Evolutionary conservation across 129 eudicot species (phyloP), one percentile per base, ranked within the genome.

Genomic region (Heracleum sosnowskyi): DNA sequence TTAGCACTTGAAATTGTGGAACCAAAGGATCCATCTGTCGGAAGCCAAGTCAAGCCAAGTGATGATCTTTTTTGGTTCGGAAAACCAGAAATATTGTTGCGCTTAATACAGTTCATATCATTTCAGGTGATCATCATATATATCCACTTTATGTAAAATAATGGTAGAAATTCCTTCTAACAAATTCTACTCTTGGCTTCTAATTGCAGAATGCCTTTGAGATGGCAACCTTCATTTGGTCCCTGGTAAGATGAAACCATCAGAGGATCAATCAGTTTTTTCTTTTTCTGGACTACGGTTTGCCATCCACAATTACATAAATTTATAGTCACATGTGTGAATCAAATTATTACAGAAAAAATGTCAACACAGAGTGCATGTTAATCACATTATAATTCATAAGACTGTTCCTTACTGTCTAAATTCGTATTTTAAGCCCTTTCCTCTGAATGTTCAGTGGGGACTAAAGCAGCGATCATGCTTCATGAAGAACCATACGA

Each of bases 141-240:
- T 24, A 29, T 39, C n/a, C 68, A 34, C 17, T 40, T 74, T 47
- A 77, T 33, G 13, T 70, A 64, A 24, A 44, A 72, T 78, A 42
- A 13, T 63, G 37, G 11, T 75, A 71, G 24, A 12, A 62, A 41
- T 64, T 31, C 33, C 53, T 72, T 82, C 34, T n/a, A 28, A 20
- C 64, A 13, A 55, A 69, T 47, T 77, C 76, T 46, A 42, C 15
- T 64, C 57, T 28, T 39, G 47, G 24, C 44, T 60, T 31, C 39
- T 42, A 77, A 63, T 74, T 85, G 92, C 96, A 96, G 99, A 96
- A 96, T 81, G 94, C 99, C 75, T 96, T 96, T 70, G 99, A 96
- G 86, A 96, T 96, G 99, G 99, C 97, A 69, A 92, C 96, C 34
- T 96, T 96, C 80, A 83, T 92, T 80, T 96, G 99, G 99, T 96